A percentile compares a stretch with the other conserved stretches of the same genome.
phyloP scores from a whole-genome alignment of 2,329 filamentous ascomycete genomes.

The Pseudocercospora crystallina region DNA sequence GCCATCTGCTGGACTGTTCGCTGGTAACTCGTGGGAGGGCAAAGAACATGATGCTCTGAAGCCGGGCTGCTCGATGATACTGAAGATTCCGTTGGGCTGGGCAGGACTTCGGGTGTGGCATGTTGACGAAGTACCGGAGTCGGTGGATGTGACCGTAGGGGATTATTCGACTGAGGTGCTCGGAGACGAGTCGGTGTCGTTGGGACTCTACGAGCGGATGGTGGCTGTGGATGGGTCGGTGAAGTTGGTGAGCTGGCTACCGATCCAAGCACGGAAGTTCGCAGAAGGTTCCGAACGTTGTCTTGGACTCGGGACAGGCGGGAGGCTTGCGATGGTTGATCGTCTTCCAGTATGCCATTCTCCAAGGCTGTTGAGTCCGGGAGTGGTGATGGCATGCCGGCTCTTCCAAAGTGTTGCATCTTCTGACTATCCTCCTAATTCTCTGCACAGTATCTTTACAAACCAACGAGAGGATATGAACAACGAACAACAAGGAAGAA shows the following conservation, averaged over 20 bases:
- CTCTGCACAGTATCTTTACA: not conserved
- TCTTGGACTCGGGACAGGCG: constrained; percentile 33
- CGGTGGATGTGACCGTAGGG: constrained; percentile 15
- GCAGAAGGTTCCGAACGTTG: constrained; percentile 35
- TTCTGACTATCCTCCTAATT: not conserved
- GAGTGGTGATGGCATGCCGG: constrained; percentile 24
- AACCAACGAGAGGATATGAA: constrained; percentile 3
- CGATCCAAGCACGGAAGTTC: constrained; percentile 30
- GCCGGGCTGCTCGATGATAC: not conserved
- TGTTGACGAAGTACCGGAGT: constrained; percentile 6
- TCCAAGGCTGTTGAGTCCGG: constrained; percentile 35
- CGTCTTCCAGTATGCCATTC: constrained; percentile 35
- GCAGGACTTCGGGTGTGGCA: constrained; percentile 18
- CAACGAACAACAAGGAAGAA: not conserved
- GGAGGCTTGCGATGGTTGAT: constrained; percentile 25
- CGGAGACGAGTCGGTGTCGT: constrained; percentile 5
- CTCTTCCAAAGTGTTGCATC: constrained; percentile 18
- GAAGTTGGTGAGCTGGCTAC: constrained; percentile 22
- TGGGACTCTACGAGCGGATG: not conserved
- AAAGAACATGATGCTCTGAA: constrained; percentile 16
- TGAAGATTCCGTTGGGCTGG: constrained; percentile 20
- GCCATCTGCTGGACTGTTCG: constrained; percentile 23
- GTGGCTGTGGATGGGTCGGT: constrained; percentile 14
- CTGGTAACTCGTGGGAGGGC: constrained; percentile 24
- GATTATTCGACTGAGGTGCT: constrained; percentile 5